These are phyloP conservation scores for Kregervanrija delftensis DNA, from an alignment of 805 yeast genomes.

Conservation along the genomic window DNA sequence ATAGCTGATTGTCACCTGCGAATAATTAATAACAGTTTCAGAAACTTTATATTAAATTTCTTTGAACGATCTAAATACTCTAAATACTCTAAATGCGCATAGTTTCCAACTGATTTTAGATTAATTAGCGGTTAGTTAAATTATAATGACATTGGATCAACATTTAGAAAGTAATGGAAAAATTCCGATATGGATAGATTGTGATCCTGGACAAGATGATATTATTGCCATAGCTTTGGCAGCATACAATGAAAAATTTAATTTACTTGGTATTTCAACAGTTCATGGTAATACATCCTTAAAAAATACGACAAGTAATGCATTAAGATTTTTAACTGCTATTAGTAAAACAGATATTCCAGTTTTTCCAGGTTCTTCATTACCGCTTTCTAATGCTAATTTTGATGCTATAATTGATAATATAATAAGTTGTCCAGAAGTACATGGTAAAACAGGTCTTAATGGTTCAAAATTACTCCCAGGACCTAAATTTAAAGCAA, in stretches of 20 bases:
- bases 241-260: constrained; percentile 48
- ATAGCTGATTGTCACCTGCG: no score
- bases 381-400: constrained; percentile 40
- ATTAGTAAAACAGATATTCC: constrained; percentile 41
- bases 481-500: constrained; percentile 27
- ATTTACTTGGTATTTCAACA: constrained; percentile 49
- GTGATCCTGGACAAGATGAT: constrained; percentile 90
- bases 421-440: constrained; percentile 39
- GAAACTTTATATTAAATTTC: no score
- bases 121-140: no score
- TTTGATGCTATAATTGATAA: constrained; percentile 33
- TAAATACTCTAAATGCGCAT: no score
- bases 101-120: no score
- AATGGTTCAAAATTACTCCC: constrained; percentile 58
- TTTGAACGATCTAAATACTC: no score
- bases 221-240: constrained; percentile 66
- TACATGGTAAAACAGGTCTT: constrained; percentile 62
- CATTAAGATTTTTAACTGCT: constrained; percentile 56
- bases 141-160: background rate
- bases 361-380: constrained; percentile 53
- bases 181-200: constrained; percentile 80
- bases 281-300: constrained; percentile 54
- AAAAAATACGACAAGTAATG: constrained; percentile 56
- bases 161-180: background rate
- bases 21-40: no score